Base-by-base conservation (phyloP, 225 moss, liverwort and hornwort genomes). In the Asterella californica region DNA sequence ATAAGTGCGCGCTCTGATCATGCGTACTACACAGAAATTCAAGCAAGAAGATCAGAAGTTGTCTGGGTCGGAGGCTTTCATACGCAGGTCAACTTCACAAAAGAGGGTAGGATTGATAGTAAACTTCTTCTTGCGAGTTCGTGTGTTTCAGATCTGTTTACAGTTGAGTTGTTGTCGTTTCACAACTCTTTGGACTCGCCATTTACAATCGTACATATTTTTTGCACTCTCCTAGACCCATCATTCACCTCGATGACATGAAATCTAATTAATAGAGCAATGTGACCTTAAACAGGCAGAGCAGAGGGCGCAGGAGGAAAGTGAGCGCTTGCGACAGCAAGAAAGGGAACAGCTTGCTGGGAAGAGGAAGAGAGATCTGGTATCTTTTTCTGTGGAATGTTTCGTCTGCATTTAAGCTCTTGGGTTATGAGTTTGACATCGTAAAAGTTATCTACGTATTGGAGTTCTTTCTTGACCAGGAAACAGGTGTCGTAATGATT, bases 31-130 rank as follows among this genome's bases (percentile, higher is more conserved):
- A 68, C 93, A 99, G 99, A 99, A 99, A 92, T 99, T 99, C 83
- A 92, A 91, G 82, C 92, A 95, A 87, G 99, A 99, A 81, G 99
- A 99, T 74, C 86, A 99, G 67, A 99, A 99, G 83, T 83, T 95
- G 24, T 95, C 99, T 72, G 93, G 91, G 50, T 95, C 99, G 42
- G 99, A 99, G 70, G 90, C 99, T 70, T 95, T 95, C 84, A 84
- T 91, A 83, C 92, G 99, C 80, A 88, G 99, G 78, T 95, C 99
- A 69, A 92, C 92, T 82, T 93, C 93, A 76, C 87, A 93, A 76
- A 95, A 91, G 80, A 88, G 90, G 91, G 99, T 99, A 82, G 84
- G 87, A 14, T 78, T 75, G 10, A 32, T 15, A 36, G 25, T 32
- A 3, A 25, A 21, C 11, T 66, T 27, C 65, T 1, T 66, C 14